Evolutionary conservation across 805 yeast species (phyloP), one percentile per base, ranked within the genome.

Genomic region (Lipomyces starkeyi): DNA sequence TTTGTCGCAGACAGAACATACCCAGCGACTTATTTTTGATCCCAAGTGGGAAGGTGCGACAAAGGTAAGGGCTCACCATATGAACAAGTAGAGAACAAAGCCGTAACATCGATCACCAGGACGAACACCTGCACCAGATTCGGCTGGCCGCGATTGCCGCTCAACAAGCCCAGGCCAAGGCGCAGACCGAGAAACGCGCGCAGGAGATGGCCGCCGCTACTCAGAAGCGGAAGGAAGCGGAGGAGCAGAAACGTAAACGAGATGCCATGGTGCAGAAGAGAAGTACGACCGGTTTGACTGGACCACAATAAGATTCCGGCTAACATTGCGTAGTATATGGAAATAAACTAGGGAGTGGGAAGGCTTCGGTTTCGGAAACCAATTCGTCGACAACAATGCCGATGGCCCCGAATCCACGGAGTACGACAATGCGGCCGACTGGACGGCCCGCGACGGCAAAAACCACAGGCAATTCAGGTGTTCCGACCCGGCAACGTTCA

Each of bases 1-100:
- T 37, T 61, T 76, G 47, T 76, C 79, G 14, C 77, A 76, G 58
- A 72, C 79, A 2, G 78, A 76, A 62, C 78, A 75, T 53, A 76
- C 76, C 9, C 74, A 76, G 49, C 65, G 72, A 17, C 69, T 76
- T 37, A 59, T 76, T 58, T 64, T 64, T 29, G 69, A 71, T 52
- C 67, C 67, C 11, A 63, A 70, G n/a, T 76, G 79, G 79, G 77
- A 73, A 27, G 79, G 79, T 6, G 61, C 68, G 5, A 71, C 77
- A 17, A 65, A 59, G 58, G 78, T 65, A 27, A 25, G 55, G 40
- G 14, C 52, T 29, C 5, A 25, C 7, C 1, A 4, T 37, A 32
- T 64, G 20, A 8, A 29, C 49, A 14, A 32, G 17, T 57, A 53
- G 34, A 35, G 14, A 17, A 34, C 17, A 34, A 34, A 29, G 20